A percentile compares a stretch with the other conserved stretches of the same genome.
Conservation (phyloP, 176 grass and related monocot genomes). For the Oryza australiensis region DNA sequence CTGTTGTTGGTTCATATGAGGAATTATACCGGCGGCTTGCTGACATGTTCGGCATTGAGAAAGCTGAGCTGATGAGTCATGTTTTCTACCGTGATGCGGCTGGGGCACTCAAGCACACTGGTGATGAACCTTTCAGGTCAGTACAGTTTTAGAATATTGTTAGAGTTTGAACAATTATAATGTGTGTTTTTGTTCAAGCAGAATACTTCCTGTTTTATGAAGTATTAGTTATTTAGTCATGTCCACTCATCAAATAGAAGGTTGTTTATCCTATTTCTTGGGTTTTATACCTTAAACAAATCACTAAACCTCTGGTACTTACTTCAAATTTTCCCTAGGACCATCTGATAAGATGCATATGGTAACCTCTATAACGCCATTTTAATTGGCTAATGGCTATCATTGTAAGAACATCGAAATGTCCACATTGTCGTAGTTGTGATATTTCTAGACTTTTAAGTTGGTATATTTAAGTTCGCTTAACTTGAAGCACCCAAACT, state of each 20-base stretch:
- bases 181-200: neutral
- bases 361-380: neutral
- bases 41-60: conserved; percentile 83
- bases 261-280: neutral
- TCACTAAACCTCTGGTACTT: neutral
- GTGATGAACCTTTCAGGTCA: conserved; percentile 95
- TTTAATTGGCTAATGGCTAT: neutral
- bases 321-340: neutral
- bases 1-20: conserved; percentile 77
- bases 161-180: neutral
- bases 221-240: neutral
- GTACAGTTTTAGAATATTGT: neutral
- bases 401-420: neutral
- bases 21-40: conserved; percentile 73
- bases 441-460: neutral
- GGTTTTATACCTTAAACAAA: neutral
- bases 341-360: neutral
- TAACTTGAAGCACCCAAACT: conserved; percentile 27
- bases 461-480: neutral
- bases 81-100: conserved; percentile 78
- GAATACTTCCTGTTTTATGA: conserved; percentile 4
- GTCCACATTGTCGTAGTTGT: neutral
- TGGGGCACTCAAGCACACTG: conserved; percentile 75
- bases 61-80: conserved; percentile 82
- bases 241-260: neutral